Evolutionary conservation across 2,329 filamentous ascomycete genomes (phyloP), one percentile per base, ranked within the genome.

Genomic region (Sclerotinia spermophila): DNA sequence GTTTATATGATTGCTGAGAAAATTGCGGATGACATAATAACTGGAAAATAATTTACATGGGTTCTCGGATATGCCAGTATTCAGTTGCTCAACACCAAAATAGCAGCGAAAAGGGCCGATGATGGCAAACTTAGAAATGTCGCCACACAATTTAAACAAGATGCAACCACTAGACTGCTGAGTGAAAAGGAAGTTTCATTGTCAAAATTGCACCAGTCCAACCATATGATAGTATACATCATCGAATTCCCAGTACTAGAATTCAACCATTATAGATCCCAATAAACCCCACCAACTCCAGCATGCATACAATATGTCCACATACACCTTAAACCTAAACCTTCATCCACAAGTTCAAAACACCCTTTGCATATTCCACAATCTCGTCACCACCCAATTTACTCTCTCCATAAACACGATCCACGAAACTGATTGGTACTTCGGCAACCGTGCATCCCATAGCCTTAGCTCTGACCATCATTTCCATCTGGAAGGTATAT

Each of bases 401-500:
- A 80, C 90, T 94, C 84, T 97, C 95, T 44, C 96, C 96, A 80
- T 97, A 99, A 61, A 99, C 82, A 71, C 96, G 89, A 81, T 99
- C 96, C 55, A 98, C 96, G 81, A 99, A 99, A 35, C 89, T 92
- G 76, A 99, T 99, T 19, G 96, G 96, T 72, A 97, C 95, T 85
- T 99, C 96, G 24, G 92, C 93, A 44, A 99, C 95, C 51, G 90
- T 92, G 84, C 89, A 97, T 1, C 96, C 95, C 92, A 97, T 94
- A 24, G 92, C 92, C 88, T 97, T 97, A 45, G 96, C 96, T 73
- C 94, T 87, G 13, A 98, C 95, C 90, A 97, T 98, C 89, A 99
- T 92, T 86, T 97, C 95, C 96, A 99, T 99, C 88, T 99, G 96
- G 86, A 99, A 99, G 55, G 92, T 95, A 81, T 98, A 99, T 3